phyloP scores from a whole-genome alignment of 257 asterid species.

The Penstemon eatonii region DNA sequence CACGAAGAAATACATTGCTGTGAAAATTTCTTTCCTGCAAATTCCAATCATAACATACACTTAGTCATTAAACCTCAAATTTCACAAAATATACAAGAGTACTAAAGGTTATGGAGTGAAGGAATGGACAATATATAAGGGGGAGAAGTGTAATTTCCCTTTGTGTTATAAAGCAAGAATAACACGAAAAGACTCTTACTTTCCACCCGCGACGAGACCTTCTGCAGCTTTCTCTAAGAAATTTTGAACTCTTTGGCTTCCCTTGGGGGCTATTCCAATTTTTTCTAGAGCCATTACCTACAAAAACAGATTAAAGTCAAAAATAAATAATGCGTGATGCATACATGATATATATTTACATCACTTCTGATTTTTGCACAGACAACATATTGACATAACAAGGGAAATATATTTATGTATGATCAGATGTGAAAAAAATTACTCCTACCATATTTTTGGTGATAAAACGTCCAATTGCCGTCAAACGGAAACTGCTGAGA shows the following conservation, averaged over 20 bases:
- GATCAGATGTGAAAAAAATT: no score
- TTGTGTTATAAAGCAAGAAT: neutral
- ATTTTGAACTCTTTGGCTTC: constrained; percentile 94
- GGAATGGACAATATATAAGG: neutral
- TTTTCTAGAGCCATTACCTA: constrained; percentile 82
- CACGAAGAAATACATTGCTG: constrained; percentile 89
- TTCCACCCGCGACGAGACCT: constrained; percentile 92
- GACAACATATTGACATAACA: no score
- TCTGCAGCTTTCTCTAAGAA: constrained; percentile 99
- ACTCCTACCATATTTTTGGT: constrained; percentile 55
- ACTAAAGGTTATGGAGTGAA: neutral
- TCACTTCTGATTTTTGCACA: no score
- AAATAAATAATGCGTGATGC: neutral
- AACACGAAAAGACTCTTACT: constrained; percentile 47
- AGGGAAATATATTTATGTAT: no score
- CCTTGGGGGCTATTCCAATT: constrained; percentile 81
- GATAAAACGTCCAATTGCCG: constrained; percentile 74
- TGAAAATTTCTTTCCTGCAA: constrained; percentile 93
- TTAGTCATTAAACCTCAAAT: neutral
- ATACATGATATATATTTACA: neutral
- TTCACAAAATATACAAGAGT: neutral
- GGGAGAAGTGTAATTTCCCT: no score
- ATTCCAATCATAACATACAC: neutral
- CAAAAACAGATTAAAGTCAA: neutral
- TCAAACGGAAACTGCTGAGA: constrained; percentile 81